A percentile compares a stretch with the other conserved stretches of the same genome.
Evolutionary conservation across 805 yeast species (phyloP).

Genomic region (Suhomyces vadensis): DNA sequence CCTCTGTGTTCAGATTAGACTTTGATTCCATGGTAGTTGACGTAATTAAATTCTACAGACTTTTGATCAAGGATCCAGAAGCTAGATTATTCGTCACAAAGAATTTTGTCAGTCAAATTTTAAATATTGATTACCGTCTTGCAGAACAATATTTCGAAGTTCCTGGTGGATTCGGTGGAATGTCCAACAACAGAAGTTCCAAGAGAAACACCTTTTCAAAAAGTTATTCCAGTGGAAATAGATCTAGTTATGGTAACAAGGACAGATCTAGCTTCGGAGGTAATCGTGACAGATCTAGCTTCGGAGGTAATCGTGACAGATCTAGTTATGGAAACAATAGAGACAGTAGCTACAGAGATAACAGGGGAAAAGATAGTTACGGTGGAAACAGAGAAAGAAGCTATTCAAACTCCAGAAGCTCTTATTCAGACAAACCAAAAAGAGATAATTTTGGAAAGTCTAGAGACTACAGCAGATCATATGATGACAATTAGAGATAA

Average conservation of each 20-base stretch:
- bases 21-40: constrained; percentile 31
- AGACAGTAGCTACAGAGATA: not conserved
- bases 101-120: constrained; percentile 10
- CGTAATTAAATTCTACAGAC: constrained; percentile 27
- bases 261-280: constrained; percentile 3
- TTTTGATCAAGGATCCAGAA: constrained; percentile 19
- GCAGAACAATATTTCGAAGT: constrained; percentile 23
- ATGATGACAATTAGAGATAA: not conserved
- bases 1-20: constrained; percentile 20
- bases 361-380: too few relatives aligned
- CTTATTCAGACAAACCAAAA: constrained; percentile 1
- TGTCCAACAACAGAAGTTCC: constrained; percentile 11
- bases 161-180: constrained; percentile 27
- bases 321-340: not conserved
- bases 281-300: constrained; percentile 14
- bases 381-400: not conserved
- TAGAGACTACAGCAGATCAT: not conserved
- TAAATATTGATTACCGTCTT: constrained; percentile 6
- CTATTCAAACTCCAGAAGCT: not conserved
- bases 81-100: constrained; percentile 15
- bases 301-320: constrained; percentile 2
- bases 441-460: not conserved
- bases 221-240: constrained; percentile 7
- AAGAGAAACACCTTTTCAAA: constrained; percentile 11
- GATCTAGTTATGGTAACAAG: constrained; percentile 6